Percentiles rank a stretch among this genome's conserved stretches.
phyloP scores from a whole-genome alignment of 2,329 filamentous ascomycete genomes.

The Lizonia empirigonia region DNA sequence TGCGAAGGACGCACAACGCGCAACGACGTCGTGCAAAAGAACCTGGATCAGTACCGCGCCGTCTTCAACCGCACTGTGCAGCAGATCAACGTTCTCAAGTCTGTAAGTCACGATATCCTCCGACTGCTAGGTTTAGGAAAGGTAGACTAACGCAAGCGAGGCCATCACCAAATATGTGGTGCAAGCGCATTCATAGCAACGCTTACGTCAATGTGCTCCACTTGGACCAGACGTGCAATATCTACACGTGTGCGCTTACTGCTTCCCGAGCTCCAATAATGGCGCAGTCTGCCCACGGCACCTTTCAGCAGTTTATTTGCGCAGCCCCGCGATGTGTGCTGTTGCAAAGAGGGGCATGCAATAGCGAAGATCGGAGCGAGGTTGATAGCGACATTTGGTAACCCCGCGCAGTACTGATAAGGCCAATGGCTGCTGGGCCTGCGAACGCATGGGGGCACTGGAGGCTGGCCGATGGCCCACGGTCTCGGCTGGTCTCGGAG shows the following conservation, averaged over 20 bases:
- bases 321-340: slow-evolving; percentile 9
- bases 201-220: slow-evolving; percentile 11
- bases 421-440: slow-evolving; percentile 37
- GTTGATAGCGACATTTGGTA: slow-evolving; percentile 14
- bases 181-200: slow-evolving; percentile 35
- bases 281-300: neutral
- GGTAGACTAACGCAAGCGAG: slow-evolving; percentile 24
- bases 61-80: slow-evolving; percentile 84
- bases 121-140: slow-evolving; percentile 22
- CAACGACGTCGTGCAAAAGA: slow-evolving; percentile 77
- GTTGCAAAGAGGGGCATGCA: slow-evolving; percentile 11
- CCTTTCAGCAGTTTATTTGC: neutral
- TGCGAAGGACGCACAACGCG: slow-evolving; percentile 83
- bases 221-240: slow-evolving; percentile 1
- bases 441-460: slow-evolving; percentile 33
- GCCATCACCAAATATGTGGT: slow-evolving; percentile 50
- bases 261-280: slow-evolving; percentile 16
- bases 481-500: slow-evolving; percentile 40
- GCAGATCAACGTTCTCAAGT: slow-evolving; percentile 68
- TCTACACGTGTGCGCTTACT: slow-evolving; percentile 16
- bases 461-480: slow-evolving; percentile 24
- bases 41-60: slow-evolving; percentile 81
- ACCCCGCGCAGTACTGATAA: slow-evolving; percentile 40
- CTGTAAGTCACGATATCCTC: slow-evolving; percentile 47
- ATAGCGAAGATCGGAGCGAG: slow-evolving; percentile 39